phyloP scores from a whole-genome alignment of 495 filamentous ascomycete species.

The Lichenothelia convexa region DNA sequence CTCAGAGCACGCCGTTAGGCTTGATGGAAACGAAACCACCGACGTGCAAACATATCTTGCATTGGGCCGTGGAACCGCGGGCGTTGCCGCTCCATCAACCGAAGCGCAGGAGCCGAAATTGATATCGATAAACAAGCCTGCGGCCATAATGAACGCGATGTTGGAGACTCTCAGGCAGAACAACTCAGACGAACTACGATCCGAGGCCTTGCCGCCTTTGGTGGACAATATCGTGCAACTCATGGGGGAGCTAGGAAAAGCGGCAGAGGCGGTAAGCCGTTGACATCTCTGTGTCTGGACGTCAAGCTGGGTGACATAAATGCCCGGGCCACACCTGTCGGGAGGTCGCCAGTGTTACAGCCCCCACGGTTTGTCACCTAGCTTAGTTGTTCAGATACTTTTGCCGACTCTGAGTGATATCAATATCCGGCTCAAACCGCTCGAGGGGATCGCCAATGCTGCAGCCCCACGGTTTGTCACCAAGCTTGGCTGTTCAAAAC shows the following conservation, averaged over 20 bases:
- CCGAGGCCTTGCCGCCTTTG: slow-evolving; percentile 23
- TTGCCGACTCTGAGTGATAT: too few relatives aligned
- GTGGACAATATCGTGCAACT: slow-evolving; percentile 38
- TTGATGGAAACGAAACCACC: slow-evolving; percentile 29
- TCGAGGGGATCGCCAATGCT: too few relatives aligned
- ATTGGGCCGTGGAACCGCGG: slow-evolving; percentile 26
- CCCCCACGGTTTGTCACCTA: too few relatives aligned
- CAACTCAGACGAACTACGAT: slow-evolving; percentile 19
- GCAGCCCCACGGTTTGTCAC: too few relatives aligned
- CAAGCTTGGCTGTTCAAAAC: too few relatives aligned
- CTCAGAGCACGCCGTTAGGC: slow-evolving; percentile 11
- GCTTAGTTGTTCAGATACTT: too few relatives aligned
- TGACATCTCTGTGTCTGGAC: too few relatives aligned
- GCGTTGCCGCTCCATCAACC: slow-evolving; percentile 18
- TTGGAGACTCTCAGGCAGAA: slow-evolving; percentile 30
- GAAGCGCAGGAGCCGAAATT: slow-evolving; percentile 4
- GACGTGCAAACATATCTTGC: slow-evolving; percentile 30
- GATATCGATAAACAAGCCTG: slow-evolving; percentile 26
- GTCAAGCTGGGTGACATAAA: too few relatives aligned
- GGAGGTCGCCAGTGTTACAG: too few relatives aligned
- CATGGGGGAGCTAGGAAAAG: slow-evolving; percentile 24
- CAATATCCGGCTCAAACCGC: too few relatives aligned
- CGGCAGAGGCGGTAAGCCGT: too few relatives aligned
- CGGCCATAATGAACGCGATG: slow-evolving; percentile 28
- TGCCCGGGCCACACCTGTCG: too few relatives aligned